Evolutionary conservation across 805 yeast species (phyloP).

Genomic region (Teunomyces gatunensis): DNA sequence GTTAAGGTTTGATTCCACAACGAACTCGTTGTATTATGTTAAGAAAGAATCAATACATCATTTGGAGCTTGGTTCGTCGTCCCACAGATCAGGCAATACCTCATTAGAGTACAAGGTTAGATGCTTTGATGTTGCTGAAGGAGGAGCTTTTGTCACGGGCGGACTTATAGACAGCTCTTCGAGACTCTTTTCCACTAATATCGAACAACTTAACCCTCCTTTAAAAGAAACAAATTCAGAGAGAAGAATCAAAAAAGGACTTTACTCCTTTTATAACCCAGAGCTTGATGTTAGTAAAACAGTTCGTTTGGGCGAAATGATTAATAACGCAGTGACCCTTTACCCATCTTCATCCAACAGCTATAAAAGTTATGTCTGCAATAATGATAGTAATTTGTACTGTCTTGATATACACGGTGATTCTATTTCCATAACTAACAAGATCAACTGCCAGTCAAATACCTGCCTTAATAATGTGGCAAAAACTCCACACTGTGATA

Average conservation of each 20-base stretch:
- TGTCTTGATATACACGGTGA: constrained; percentile 55
- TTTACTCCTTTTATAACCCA: constrained; percentile 56
- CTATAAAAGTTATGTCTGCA: constrained; percentile 68
- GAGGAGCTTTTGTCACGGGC: constrained; percentile 49
- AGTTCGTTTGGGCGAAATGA: constrained; percentile 70
- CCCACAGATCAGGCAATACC: constrained; percentile 20
- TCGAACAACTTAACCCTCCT: constrained; percentile 19
- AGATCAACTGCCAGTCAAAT: constrained; percentile 48
- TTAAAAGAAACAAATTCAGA: background rate
- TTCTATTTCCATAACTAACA: constrained; percentile 37
- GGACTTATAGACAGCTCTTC: constrained; percentile 46
- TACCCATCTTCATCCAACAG: constrained; percentile 37
- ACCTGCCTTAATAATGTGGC: constrained; percentile 75
- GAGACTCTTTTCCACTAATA: constrained; percentile 21
- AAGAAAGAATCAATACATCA: constrained; percentile 48
- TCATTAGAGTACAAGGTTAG: constrained; percentile 66
- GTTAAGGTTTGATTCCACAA: constrained; percentile 48
- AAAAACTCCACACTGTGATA: constrained; percentile 46
- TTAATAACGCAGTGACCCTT: constrained; percentile 74
- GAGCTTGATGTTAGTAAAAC: constrained; percentile 47
- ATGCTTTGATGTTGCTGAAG: constrained; percentile 57
- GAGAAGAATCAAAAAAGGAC: constrained; percentile 46
- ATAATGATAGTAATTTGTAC: constrained; percentile 76
- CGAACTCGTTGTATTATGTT: constrained; percentile 55
- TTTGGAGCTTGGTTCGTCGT: constrained; percentile 3